These are phyloP conservation scores for Candida odintsovae DNA, from an alignment of 805 yeast genomes.

Conservation along the genomic window DNA sequence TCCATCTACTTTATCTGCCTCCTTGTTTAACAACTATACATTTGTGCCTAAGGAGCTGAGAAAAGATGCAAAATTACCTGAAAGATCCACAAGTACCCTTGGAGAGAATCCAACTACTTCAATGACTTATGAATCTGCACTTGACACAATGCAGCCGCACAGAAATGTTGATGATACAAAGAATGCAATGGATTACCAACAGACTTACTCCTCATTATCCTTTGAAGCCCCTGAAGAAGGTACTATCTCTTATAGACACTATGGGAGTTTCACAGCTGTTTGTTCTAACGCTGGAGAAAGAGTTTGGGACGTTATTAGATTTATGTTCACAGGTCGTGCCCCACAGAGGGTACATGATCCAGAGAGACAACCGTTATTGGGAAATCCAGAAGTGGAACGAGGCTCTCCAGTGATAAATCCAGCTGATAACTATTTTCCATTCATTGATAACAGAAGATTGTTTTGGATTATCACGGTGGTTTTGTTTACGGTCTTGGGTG, in stretches of 20 bases:
- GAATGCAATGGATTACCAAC: not conserved
- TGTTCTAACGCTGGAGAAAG: not conserved
- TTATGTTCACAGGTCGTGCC: not conserved
- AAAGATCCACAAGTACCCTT: not conserved
- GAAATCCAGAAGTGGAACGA: not conserved
- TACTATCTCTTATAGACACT: not conserved
- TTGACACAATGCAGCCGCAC: conserved; percentile 6
- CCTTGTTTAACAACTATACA: not conserved
- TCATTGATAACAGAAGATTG: conserved; percentile 2
- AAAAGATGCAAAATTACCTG: not conserved
- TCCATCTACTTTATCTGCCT: not conserved
- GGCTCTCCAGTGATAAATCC: not conserved
- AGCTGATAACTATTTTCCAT: not conserved
- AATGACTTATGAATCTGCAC: conserved; percentile 6
- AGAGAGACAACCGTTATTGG: conserved; percentile 13
- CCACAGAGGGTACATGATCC: conserved; percentile 3
- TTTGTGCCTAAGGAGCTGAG: not conserved
- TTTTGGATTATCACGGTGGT: conserved; percentile 2
- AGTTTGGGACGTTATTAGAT: not conserved
- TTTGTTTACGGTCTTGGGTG: conserved; percentile 2
- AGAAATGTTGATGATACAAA: not conserved
- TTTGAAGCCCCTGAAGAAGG: not conserved
- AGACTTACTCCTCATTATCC: not conserved
- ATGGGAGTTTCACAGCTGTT: not conserved
- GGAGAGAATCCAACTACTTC: not conserved